Evolutionary conservation across 208 protist species (phyloP), one percentile per base, ranked within the genome.

Genomic region (Leishmania tropica): DNA sequence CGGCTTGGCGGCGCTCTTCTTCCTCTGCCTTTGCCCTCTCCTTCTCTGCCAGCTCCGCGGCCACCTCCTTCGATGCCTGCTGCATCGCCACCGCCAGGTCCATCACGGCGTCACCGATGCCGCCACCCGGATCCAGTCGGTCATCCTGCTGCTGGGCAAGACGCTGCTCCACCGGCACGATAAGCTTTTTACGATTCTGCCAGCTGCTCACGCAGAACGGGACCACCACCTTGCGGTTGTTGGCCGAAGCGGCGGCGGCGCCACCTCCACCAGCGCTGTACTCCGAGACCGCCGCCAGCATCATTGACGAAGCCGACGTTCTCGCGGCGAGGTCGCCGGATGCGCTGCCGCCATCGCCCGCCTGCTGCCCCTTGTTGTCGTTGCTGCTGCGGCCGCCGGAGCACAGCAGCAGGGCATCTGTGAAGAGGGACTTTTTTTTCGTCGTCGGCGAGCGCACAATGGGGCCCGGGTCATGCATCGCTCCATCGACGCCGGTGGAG

Each of bases 161-260:
- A 21, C 92, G 90, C 85, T 95, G 86, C 79, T 95, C 90, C n/a
- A 97, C 83, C 2, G 93, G 88, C 19, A 97, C 88, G 65, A 97
- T 85, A 5, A 95, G 76, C 54, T 95, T 95, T 76, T 95, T 94
- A 76, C 93, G 92, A 73, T 97, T 97, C 58, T 88, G 90, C 93
- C 93, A 95, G 85, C 87, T 92, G 76, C 87, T 90, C 56, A 95
- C 87, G 45, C 87, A 90, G 73, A 94, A 94, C 6, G 93, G 93
- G 28, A 96, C 93, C 1, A 85, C 81, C 0, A 93, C 86, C 40
- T 81, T 85, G 47, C 76, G 76, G 17, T 31, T 75, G 56, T 45
- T 56, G 40, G 60, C 73, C 56, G 47, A 60, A 58, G 62, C 53
- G 56, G 40, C 75, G 19, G 37, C 65, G 17, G n/a, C 58, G 42